Conservation (phyloP, 1,284 basidiomycete genomes). For the Puccinia horiana region DNA sequence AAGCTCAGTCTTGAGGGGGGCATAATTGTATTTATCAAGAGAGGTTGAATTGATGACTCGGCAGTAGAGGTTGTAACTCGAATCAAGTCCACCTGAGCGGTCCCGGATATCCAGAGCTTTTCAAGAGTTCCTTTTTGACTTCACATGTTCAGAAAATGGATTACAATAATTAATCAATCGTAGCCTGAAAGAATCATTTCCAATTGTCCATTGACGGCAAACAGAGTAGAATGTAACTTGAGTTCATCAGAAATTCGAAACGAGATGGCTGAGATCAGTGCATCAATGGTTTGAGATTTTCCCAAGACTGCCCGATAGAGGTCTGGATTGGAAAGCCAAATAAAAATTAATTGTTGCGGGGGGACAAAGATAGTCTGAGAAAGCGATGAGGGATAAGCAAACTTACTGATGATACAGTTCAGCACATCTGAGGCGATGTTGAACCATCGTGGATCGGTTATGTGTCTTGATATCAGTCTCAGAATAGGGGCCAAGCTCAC, state of each 20-base stretch:
- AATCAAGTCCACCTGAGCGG: too few species aligned
- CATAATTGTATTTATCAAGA: too few species aligned
- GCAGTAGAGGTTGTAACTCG: too few species aligned
- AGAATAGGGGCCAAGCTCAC: conserved; percentile 89
- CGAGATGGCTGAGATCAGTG: conserved; percentile 65
- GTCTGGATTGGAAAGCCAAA: conserved; percentile 64
- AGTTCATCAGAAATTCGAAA: conserved; percentile 78
- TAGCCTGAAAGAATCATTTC: conserved; percentile 78
- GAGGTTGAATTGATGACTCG: too few species aligned
- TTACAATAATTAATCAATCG: conserved; percentile 19
- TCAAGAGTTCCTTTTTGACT: too few species aligned
- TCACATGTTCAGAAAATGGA: not conserved
- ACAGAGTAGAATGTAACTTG: conserved; percentile 83
- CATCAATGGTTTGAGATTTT: conserved; percentile 87
- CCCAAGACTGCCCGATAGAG: conserved; percentile 88
- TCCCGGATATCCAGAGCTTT: too few species aligned
- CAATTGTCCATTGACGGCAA: conserved; percentile 80
- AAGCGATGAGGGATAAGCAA: not conserved
- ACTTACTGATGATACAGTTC: conserved; percentile 77
- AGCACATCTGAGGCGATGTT: conserved; percentile 82
- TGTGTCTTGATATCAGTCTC: conserved; percentile 77
- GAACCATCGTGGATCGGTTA: conserved; percentile 87
- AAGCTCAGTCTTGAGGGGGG: too few species aligned
- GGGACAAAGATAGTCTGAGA: not conserved
- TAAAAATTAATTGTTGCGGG: too few species aligned